phyloP scores from a whole-genome alignment of 164 flowering plant species.

The Aristolochia contorta region DNA sequence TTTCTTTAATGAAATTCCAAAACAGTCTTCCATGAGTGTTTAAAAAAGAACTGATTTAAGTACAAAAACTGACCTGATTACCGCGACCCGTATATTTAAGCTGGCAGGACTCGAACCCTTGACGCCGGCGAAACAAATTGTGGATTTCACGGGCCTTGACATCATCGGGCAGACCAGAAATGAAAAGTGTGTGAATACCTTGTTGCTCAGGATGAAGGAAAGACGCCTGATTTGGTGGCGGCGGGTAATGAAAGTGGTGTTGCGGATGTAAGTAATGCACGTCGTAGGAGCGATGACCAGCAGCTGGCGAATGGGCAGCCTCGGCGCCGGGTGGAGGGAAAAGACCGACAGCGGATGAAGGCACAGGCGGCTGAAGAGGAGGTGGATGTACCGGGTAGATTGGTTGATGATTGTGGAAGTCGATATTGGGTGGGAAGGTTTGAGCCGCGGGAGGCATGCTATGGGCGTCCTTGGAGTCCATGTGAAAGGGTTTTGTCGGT shows the following conservation, averaged over 20 bases:
- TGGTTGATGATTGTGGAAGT: not conserved
- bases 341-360: not conserved
- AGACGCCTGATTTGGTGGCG: not conserved
- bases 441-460: not conserved
- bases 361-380: not conserved
- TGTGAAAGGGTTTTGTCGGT: not conserved
- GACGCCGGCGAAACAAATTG: slow-evolving; percentile 85
- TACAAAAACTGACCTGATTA: slow-evolving; percentile 41
- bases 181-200: slow-evolving; percentile 60
- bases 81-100: slow-evolving; percentile 94
- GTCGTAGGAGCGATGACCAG: slow-evolving; percentile 1
- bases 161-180: slow-evolving; percentile 86
- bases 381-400: not conserved
- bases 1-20: too few species aligned
- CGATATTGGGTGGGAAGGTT: not conserved
- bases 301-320: not conserved
- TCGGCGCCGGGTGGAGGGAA: not conserved
- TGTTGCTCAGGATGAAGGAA: slow-evolving; percentile 10
- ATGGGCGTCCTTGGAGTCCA: not conserved
- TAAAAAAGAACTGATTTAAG: too few species aligned
- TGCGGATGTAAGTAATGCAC: not conserved
- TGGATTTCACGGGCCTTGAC: slow-evolving; percentile 89
- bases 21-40: too few species aligned
- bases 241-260: slow-evolving; percentile 1
- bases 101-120: slow-evolving; percentile 76